Evolutionary conservation across 208 protist species (phyloP).

Genomic region (Phytomonas serpens): DNA sequence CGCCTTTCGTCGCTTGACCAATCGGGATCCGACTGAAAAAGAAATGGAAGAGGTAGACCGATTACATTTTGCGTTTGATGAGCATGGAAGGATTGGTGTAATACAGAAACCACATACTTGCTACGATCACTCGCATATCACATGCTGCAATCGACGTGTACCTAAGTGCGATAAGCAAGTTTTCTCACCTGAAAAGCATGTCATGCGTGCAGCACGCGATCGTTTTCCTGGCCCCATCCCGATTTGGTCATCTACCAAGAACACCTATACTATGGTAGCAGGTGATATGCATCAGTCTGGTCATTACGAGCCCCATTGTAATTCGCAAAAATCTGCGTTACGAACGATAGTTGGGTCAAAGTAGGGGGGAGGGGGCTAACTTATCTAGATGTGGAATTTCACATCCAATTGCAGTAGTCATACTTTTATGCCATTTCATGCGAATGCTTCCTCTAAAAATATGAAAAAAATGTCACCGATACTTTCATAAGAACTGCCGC

Average conservation of each 20-base stretch:
- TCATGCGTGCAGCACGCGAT: conserved; percentile 54
- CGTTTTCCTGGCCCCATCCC: conserved; percentile 78
- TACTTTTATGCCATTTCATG: not conserved
- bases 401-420: not conserved
- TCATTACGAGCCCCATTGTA: conserved; percentile 31
- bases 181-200: conserved; percentile 45
- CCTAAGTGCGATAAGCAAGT: conserved; percentile 52
- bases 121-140: conserved; percentile 71
- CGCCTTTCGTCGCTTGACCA: conserved; percentile 63
- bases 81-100: conserved; percentile 62
- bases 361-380: not conserved
- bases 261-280: conserved; percentile 43
- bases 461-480: not conserved
- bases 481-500: not conserved
- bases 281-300: conserved; percentile 57
- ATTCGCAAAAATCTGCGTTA: conserved; percentile 1
- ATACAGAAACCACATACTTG: conserved; percentile 76
- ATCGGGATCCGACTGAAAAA: conserved; percentile 52
- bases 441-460: not conserved
- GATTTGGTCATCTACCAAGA: conserved; percentile 77
- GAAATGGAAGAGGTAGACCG: conserved; percentile 67
- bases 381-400: not conserved
- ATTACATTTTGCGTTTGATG: conserved; percentile 63
- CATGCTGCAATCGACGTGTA: conserved; percentile 36
- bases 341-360: conserved; percentile 15